Base-by-base conservation (phyloP, 2,329 filamentous ascomycete species). In the Xylariaceae sp. region DNA sequence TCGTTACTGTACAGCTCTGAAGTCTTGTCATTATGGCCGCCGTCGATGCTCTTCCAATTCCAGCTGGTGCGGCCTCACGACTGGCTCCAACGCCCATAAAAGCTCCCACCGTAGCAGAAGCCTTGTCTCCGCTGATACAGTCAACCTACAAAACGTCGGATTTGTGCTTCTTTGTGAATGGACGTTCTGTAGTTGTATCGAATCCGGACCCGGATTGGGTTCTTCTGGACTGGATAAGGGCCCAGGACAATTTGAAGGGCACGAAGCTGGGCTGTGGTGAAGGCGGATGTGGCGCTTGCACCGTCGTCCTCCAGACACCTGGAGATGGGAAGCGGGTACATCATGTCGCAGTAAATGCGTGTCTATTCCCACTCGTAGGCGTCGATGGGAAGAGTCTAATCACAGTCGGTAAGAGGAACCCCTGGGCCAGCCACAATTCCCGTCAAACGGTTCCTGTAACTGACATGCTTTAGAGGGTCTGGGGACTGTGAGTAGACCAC, bases 331-430 rank as follows among this genome's bases (percentile, higher is more conserved):
- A 31, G 11, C 79, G 86, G 60, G 85, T 96, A 50, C 95, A 95
- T 60, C 90, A 97, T 70, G 89, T 89, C 42, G 91, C 87, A 37
- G 87, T 96, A 42, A 97, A 97, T 62, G 91, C 91, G 28, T 97
- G 91, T 62, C 73, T 97, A 41, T 90, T 90, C 9, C 91, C 91
- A 4, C 73, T 97, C 38, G 85, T 89, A 51, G 94, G 88, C 55
- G 79, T 96, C 33, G 91, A 96, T 62, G 91, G 91, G 35, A 97
- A 97, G 64, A 91, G 96, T 74, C 87, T 96, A 58, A 89, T 97
- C 59, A 97, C 91, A 3, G 83, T 96, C 30, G 90, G 96, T 66
- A 91, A 90, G 4, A 94, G 22, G 11, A 26, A 6, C 11, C 22
- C 6, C 11, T 97, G 54, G 91, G 6, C 22, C 22, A 26, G 6